Evolutionary conservation across 2,329 filamentous ascomycete genomes (phyloP).

Genomic region (Allantophomopsis cytisporea): DNA sequence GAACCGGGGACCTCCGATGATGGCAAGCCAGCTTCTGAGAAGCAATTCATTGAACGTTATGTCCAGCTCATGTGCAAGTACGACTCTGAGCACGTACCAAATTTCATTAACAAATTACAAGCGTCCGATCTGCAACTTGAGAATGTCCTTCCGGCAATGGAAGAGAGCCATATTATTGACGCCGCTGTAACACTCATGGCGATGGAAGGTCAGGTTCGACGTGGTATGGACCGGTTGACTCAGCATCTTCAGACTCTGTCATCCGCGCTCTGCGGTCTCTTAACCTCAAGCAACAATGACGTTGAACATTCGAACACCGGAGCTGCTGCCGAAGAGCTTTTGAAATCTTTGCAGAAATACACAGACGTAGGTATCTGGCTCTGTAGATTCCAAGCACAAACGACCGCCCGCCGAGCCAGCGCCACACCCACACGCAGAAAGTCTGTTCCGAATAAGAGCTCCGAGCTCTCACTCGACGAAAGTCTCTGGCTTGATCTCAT

Average conservation of each 20-base stretch:
- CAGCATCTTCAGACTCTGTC: slow-evolving; percentile 70
- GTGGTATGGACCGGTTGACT: slow-evolving; percentile 77
- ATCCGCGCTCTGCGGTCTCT: slow-evolving; percentile 60
- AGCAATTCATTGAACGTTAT: slow-evolving; percentile 66
- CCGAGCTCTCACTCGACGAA: slow-evolving; percentile 38
- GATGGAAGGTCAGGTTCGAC: slow-evolving; percentile 68
- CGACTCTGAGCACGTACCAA: slow-evolving; percentile 67
- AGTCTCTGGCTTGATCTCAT: slow-evolving; percentile 47
- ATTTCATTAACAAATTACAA: slow-evolving; percentile 67
- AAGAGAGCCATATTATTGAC: slow-evolving; percentile 80
- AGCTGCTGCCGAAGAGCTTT: slow-evolving; percentile 55
- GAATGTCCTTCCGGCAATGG: slow-evolving; percentile 72
- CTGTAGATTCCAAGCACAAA: slow-evolving; percentile 73
- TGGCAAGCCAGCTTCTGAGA: slow-evolving; percentile 25
- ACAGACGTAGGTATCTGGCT: slow-evolving; percentile 90
- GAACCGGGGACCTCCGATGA: slow-evolving; percentile 36
- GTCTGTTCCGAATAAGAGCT: slow-evolving; percentile 15
- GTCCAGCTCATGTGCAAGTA: slow-evolving; percentile 85
- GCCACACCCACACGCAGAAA: slow-evolving; percentile 36
- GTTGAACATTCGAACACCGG: slow-evolving; percentile 33
- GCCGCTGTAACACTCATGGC: slow-evolving; percentile 86
- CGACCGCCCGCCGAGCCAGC: slow-evolving; percentile 21
- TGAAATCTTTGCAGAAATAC: slow-evolving; percentile 76
- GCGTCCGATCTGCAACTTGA: slow-evolving; percentile 69
- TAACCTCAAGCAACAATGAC: slow-evolving; percentile 43